Evolutionary conservation across 352 stramenopile genomes (phyloP).

Genomic region (Phytophthora multivora): DNA sequence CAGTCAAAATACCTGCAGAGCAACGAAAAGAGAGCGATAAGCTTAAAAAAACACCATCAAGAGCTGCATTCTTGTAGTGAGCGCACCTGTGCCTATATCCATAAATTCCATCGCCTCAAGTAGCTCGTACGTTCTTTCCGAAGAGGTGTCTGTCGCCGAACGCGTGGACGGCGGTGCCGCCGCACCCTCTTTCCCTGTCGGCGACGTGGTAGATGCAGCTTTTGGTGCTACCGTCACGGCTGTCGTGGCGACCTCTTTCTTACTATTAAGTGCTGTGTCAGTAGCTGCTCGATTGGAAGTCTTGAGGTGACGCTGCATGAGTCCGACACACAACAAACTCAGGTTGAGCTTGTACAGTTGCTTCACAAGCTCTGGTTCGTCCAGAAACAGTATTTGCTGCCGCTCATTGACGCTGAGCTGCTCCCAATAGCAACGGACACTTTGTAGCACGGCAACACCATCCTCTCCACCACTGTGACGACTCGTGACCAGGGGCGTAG

Average conservation of each 20-base stretch:
- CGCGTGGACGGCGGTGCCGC: conserved; percentile 6
- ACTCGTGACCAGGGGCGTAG: conserved; percentile 18
- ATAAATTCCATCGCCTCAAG: conserved; percentile 91
- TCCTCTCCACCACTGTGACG: conserved; percentile 21
- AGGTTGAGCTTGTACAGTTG: conserved; percentile 89
- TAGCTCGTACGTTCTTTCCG: conserved; percentile 81
- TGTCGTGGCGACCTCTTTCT: conserved; percentile 1
- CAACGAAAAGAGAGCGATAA: background rate
- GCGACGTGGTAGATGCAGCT: background rate
- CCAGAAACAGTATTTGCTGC: conserved; percentile 80
- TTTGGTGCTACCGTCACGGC: conserved; percentile 1
- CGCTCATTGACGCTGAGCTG: conserved; percentile 63
- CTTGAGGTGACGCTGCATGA: conserved; percentile 87
- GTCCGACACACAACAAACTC: conserved; percentile 79
- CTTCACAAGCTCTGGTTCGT: conserved; percentile 84
- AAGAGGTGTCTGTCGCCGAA: conserved; percentile 24
- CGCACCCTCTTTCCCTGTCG: conserved; percentile 6
- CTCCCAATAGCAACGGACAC: conserved; percentile 71
- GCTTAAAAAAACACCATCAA: background rate
- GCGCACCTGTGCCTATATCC: conserved; percentile 77
- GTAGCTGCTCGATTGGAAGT: conserved; percentile 29
- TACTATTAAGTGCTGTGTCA: conserved; percentile 1
- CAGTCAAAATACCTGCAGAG: conserved; percentile 70
- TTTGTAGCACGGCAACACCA: conserved; percentile 21
- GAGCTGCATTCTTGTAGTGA: background rate